Base-by-base conservation (phyloP, 768 basidiomycete genomes). In the Leucosporidium yakuticum region DNA sequence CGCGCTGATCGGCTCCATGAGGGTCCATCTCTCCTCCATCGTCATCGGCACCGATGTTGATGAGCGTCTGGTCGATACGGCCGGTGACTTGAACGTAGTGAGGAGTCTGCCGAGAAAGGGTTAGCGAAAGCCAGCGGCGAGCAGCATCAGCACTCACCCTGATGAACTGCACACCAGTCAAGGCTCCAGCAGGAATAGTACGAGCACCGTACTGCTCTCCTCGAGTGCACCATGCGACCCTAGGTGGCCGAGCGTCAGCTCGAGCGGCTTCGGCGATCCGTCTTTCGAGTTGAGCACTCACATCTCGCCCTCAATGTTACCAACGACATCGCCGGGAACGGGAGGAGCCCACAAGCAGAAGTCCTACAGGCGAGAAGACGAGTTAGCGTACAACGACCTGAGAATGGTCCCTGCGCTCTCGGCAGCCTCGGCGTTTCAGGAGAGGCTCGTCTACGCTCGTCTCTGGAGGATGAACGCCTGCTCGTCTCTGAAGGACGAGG, bases 1-100 rank as follows among this genome's bases (percentile, higher is more conserved):
- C 90, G 69, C 87, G 84, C 84, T 87, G 71, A 20, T 89, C 88
- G 68, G 87, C 87, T 66, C 88, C 88, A 69, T 87, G 86, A 21
- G 87, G 84, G 77, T 90, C 69, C 71, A 69, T 74, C 68, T 91
- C 89, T 65, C 89, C 90, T 71, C 90, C 90, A 44, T 74, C 83
- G 73, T 91, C 90, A 19, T 65, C 77, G 0, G 76, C 17, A 17
- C 76, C 64, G 25, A 90, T 70, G 78, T 87, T 82, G 69, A 91
- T 78, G 56, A 75, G 68, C 4, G 79, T 80, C 79, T 91, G 88
- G 75, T 90, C 80, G 68, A 87, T 80, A 78, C 82, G 85, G 14
- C 87, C 90, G 50, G 82, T 81, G 67, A 87, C 80, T 36, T 76
- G 71, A 31, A 76, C 72, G 68, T 78, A 77, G 60, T 75, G 82